These are phyloP conservation scores for Lachnellula subtilissima DNA, from an alignment of 2,329 filamentous ascomycete species.

Conservation along the genomic window DNA sequence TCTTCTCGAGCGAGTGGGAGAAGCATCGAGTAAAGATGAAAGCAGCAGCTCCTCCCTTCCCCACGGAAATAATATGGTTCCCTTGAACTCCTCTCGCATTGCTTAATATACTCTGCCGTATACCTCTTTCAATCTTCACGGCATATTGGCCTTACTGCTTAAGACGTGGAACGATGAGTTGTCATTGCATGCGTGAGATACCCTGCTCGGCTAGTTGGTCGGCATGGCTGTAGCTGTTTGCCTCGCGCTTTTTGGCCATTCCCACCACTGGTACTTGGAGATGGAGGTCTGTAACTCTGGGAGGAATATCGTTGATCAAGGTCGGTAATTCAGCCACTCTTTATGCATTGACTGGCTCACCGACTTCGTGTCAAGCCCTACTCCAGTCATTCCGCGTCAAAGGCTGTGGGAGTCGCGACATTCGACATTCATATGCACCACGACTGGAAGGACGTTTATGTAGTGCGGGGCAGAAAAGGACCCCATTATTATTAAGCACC, in stretches of 20 bases:
- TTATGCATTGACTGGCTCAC: slow-evolving; percentile 33
- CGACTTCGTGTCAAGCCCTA: slow-evolving; percentile 35
- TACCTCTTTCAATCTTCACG: slow-evolving; percentile 36
- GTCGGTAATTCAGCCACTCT: slow-evolving; percentile 28
- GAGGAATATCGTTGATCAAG: slow-evolving; percentile 15
- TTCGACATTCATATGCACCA: slow-evolving; percentile 23
- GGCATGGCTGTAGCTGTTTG: slow-evolving; percentile 26
- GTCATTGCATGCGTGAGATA: slow-evolving; percentile 63
- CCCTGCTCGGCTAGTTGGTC: slow-evolving; percentile 31
- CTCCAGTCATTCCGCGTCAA: slow-evolving; percentile 33
- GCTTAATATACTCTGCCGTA: slow-evolving; percentile 30
- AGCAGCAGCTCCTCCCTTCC: background rate
- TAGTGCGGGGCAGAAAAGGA: slow-evolving; percentile 28
- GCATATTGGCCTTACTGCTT: slow-evolving; percentile 44
- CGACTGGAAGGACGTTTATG: slow-evolving; percentile 23
- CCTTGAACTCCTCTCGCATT: slow-evolving; percentile 19
- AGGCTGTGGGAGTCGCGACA: slow-evolving; percentile 20
- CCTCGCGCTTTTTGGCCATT: slow-evolving; percentile 26
- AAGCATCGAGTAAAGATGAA: background rate
- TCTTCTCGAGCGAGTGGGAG: background rate
- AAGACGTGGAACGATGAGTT: slow-evolving; percentile 64
- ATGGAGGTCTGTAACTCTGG: background rate
- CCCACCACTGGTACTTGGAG: background rate
- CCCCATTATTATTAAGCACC: slow-evolving; percentile 9
- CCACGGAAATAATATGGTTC: background rate